These are phyloP conservation scores for Carallia pectinifolia DNA, from an alignment of 345 rosid genomes.

Conservation along the genomic window DNA sequence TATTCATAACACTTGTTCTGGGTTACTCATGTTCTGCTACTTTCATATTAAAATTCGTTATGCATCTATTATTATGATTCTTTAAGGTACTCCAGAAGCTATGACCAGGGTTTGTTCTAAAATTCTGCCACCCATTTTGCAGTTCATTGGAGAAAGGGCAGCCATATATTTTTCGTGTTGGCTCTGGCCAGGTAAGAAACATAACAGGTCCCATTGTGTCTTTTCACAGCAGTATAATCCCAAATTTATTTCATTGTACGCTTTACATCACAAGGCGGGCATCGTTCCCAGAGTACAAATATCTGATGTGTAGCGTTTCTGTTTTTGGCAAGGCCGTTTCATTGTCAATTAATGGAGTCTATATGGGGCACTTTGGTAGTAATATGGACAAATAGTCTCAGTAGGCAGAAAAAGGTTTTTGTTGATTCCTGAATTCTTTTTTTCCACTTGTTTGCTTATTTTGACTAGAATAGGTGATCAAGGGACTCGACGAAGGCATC, in stretches of 20 bases:
- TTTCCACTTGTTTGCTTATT: slow-evolving; percentile 2
- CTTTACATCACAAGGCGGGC: no score
- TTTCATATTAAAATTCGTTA: no score
- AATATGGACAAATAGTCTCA: no score
- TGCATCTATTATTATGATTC: no score
- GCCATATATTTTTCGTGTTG: slow-evolving; percentile 79
- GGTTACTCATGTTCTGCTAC: no score
- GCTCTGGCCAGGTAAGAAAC: slow-evolving; percentile 78
- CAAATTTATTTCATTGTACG: neutral
- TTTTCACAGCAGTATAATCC: neutral
- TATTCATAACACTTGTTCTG: no score
- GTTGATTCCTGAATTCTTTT: neutral
- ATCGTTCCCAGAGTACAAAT: no score
- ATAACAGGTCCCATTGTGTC: neutral
- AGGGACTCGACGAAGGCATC: slow-evolving; percentile 95
- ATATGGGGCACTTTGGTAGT: no score
- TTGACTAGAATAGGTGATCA: slow-evolving; percentile 66
- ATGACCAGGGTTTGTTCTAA: neutral
- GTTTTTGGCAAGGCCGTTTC: no score
- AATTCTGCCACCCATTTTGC: slow-evolving; percentile 24
- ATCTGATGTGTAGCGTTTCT: no score
- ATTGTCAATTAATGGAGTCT: no score
- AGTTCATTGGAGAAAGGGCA: slow-evolving; percentile 91
- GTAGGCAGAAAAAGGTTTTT: neutral
- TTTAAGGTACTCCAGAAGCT: no score